phyloP scores from a whole-genome alignment of 179 eudicot species.

The Silene vulgaris region DNA sequence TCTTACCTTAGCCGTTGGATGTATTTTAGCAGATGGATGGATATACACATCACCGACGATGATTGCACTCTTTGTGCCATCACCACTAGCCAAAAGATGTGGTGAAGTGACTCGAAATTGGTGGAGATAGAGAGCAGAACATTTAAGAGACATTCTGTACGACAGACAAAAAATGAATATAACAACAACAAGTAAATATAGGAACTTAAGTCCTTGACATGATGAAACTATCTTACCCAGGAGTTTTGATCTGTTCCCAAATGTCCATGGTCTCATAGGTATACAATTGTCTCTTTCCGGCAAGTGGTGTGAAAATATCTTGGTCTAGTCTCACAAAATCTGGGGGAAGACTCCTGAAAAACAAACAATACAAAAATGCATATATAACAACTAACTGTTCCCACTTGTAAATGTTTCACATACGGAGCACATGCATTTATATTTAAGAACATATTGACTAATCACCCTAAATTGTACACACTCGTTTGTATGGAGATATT shows the following conservation, averaged over 20 bases:
- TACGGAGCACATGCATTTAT: too few species aligned
- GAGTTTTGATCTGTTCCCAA: constrained; percentile 98
- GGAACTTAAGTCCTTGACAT: neutral
- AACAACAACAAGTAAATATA: neutral
- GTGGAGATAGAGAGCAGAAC: constrained; percentile 77
- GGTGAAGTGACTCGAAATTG: constrained; percentile 59
- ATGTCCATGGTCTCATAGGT: constrained; percentile 84
- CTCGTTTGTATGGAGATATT: too few species aligned
- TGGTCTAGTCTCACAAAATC: constrained; percentile 89
- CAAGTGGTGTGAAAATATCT: constrained; percentile 89
- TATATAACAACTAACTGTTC: too few species aligned
- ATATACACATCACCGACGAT: constrained; percentile 78
- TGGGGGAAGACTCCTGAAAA: constrained; percentile 58
- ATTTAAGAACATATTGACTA: too few species aligned
- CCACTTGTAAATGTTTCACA: too few species aligned
- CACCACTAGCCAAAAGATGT: constrained; percentile 73
- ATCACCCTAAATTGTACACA: too few species aligned
- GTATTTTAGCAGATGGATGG: constrained; percentile 94
- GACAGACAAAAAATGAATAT: neutral
- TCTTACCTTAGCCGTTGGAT: constrained; percentile 81
- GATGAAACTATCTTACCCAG: constrained; percentile 50
- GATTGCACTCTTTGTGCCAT: constrained; percentile 60
- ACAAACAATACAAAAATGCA: constrained; percentile 1
- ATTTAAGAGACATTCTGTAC: constrained; percentile 82
- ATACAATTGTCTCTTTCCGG: constrained; percentile 80